phyloP scores from a whole-genome alignment of 208 protist species.

The Trypanosoma mega region DNA sequence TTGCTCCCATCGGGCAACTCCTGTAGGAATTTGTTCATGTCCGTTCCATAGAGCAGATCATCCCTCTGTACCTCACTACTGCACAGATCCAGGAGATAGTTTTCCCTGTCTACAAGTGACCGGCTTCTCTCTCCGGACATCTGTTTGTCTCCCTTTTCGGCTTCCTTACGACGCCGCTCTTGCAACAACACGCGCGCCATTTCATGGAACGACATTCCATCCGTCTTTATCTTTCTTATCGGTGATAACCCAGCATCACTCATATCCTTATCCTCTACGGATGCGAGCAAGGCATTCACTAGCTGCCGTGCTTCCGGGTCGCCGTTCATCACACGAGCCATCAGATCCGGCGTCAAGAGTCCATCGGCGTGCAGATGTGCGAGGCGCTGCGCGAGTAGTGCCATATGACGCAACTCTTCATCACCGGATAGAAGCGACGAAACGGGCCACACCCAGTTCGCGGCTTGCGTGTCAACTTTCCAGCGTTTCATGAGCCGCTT shows the following conservation, averaged over 20 bases:
- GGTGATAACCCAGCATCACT: too few species aligned
- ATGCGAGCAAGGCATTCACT: background rate
- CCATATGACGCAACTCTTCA: constrained; percentile 5
- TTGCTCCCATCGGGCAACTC: too few species aligned
- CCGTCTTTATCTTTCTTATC: too few species aligned
- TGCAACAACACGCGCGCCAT: constrained; percentile 6
- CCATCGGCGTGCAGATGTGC: constrained; percentile 10
- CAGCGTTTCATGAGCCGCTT: constrained; percentile 10
- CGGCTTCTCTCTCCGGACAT: background rate
- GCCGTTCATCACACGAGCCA: constrained; percentile 9
- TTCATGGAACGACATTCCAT: constrained; percentile 2
- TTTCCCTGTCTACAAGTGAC: background rate
- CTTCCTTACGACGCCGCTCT: background rate
- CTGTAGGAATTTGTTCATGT: too few species aligned
- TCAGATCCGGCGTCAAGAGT: background rate
- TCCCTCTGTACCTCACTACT: too few species aligned
- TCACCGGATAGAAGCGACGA: constrained; percentile 12
- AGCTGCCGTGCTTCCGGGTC: constrained; percentile 7
- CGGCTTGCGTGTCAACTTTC: background rate
- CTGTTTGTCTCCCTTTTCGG: background rate
- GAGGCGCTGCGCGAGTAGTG: constrained; percentile 11
- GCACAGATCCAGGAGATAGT: too few species aligned
- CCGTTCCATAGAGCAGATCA: too few species aligned
- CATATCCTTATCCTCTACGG: background rate
- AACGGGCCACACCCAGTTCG: too few species aligned